phyloP scores from a whole-genome alignment of 176 grass and related monocot genomes.

The Eremochloa ophiuroides region DNA sequence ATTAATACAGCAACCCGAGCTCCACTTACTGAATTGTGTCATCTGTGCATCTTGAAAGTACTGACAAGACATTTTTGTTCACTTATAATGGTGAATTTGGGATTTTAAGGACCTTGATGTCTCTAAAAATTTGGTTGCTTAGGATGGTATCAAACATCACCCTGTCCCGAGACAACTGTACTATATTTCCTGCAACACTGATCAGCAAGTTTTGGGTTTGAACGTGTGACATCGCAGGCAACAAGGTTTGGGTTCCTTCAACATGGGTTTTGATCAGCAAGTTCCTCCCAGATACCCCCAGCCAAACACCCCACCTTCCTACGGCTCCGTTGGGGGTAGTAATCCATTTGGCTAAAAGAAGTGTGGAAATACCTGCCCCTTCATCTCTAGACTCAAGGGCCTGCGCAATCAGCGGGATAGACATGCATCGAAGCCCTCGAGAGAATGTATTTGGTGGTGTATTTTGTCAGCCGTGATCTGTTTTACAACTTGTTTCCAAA shows the following conservation, averaged over 20 bases:
- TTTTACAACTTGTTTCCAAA: slow-evolving; percentile 18
- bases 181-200: slow-evolving; percentile 1
- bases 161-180: neutral
- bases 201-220: too few relatives aligned
- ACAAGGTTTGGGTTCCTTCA: slow-evolving; percentile 54
- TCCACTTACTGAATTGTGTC: neutral
- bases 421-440: neutral
- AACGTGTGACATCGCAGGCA: slow-evolving; percentile 55
- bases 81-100: neutral
- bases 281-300: slow-evolving; percentile 56
- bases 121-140: neutral
- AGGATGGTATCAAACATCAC: neutral
- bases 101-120: neutral
- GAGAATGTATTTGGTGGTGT: slow-evolving; percentile 34
- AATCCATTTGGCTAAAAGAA: slow-evolving; percentile 77
- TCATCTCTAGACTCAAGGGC: slow-evolving; percentile 1
- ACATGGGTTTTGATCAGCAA: slow-evolving; percentile 57
- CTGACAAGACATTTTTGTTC: neutral
- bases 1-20: neutral
- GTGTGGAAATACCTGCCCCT: slow-evolving; percentile 2
- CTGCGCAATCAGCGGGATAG: neutral
- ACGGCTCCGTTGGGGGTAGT: slow-evolving; percentile 64
- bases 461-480: slow-evolving; percentile 21
- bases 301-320: slow-evolving; percentile 59
- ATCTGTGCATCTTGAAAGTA: neutral